phyloP scores from a whole-genome alignment of 805 yeast species.

The Scheffersomyces ergatensis region DNA sequence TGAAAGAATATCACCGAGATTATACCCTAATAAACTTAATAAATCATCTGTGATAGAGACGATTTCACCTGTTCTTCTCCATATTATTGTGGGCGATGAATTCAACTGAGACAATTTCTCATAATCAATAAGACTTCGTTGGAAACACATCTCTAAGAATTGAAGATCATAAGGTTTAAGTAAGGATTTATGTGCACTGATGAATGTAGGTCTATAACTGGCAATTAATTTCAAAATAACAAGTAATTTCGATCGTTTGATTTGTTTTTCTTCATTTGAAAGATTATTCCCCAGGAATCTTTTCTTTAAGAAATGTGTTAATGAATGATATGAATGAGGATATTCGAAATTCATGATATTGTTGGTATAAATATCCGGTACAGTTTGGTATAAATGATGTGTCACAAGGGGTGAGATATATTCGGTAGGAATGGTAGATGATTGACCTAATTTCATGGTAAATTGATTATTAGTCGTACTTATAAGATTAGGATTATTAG shows the following conservation, averaged over 20 bases:
- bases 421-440: slow-evolving; percentile 15
- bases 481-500: slow-evolving; percentile 2
- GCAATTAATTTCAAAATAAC: slow-evolving; percentile 58
- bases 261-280: slow-evolving; percentile 23
- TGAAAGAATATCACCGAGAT: slow-evolving; percentile 53
- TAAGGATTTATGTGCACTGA: slow-evolving; percentile 69
- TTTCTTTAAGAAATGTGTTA: slow-evolving; percentile 51
- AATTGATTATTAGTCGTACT: slow-evolving; percentile 5
- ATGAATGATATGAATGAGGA: slow-evolving; percentile 60
- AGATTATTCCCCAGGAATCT: slow-evolving; percentile 54
- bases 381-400: slow-evolving; percentile 53
- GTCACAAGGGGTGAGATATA: slow-evolving; percentile 58
- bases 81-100: slow-evolving; percentile 77
- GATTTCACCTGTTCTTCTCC: slow-evolving; percentile 86
- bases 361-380: slow-evolving; percentile 48
- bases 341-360: slow-evolving; percentile 54
- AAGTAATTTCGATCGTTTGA: slow-evolving; percentile 31
- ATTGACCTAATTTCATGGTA: slow-evolving; percentile 3
- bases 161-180: slow-evolving; percentile 66
- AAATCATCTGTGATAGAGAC: slow-evolving; percentile 77
- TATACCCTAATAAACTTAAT: slow-evolving; percentile 65
- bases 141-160: slow-evolving; percentile 45
- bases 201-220: slow-evolving; percentile 71
- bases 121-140: slow-evolving; percentile 43
- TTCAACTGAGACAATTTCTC: slow-evolving; percentile 46